Percentiles rank a stretch among this genome's conserved stretches.
Conservation (phyloP, 768 basidiomycete species). For the Tulasnella sp. region DNA sequence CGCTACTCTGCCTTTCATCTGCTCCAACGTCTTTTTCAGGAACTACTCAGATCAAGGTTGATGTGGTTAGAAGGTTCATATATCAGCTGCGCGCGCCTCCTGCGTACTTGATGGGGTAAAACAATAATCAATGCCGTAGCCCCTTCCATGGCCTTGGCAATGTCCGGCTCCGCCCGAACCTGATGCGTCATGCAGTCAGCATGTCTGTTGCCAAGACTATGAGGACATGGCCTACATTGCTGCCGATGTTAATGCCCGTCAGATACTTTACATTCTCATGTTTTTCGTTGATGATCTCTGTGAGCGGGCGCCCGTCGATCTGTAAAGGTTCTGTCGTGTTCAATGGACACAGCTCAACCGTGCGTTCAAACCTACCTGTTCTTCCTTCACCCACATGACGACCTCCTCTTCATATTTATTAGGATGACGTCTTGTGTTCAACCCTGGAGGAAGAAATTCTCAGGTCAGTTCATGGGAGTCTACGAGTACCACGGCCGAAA, state of each 20-base stretch:
- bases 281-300: conserved; percentile 34
- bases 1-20: conserved; percentile 30
- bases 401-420: conserved; percentile 32
- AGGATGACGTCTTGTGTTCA: conserved; percentile 27
- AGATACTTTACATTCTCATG: conserved; percentile 35
- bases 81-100: neutral
- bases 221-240: conserved; percentile 25
- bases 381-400: conserved; percentile 35
- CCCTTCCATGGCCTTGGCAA: conserved; percentile 30
- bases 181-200: neutral
- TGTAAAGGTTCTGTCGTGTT: neutral
- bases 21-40: conserved; percentile 28
- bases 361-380: conserved; percentile 24
- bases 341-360: neutral
- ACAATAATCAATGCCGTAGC: conserved; percentile 36
- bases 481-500: conserved; percentile 4
- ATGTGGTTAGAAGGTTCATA: neutral
- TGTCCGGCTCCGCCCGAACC: conserved; percentile 29
- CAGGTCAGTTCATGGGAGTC: neutral
- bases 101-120: conserved; percentile 32
- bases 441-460: conserved; percentile 16
- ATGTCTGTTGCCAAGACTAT: neutral
- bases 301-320: conserved; percentile 28
- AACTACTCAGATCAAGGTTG: conserved; percentile 23
- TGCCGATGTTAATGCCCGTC: conserved; percentile 28